Evolutionary conservation across 2,329 filamentous ascomycete species (phyloP).

Genomic region (Chalara sp.): DNA sequence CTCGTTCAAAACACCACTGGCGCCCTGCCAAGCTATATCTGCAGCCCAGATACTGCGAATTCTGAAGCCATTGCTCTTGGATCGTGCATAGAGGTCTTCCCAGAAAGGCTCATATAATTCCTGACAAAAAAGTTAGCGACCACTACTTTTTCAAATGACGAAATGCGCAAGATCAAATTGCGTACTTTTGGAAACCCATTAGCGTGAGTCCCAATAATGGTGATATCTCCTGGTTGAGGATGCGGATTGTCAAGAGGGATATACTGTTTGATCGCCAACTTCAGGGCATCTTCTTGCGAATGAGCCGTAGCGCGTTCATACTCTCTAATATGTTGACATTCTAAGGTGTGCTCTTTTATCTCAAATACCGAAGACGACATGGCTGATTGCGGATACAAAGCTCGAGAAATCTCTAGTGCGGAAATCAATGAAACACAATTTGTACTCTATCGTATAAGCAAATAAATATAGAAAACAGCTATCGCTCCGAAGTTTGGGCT

Average conservation of each 20-base stretch:
- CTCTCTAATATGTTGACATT: conserved; percentile 74
- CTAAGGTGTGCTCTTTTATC: conserved; percentile 67
- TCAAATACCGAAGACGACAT: conserved; percentile 41
- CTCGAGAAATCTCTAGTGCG: too few relatives aligned
- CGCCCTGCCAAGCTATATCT: conserved; percentile 80
- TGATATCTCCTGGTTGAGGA: conserved; percentile 69
- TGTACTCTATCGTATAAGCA: too few relatives aligned
- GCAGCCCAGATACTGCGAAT: conserved; percentile 86
- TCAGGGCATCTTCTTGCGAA: conserved; percentile 67
- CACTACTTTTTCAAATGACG: too few relatives aligned
- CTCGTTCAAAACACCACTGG: conserved; percentile 74
- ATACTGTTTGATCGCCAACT: conserved; percentile 82
- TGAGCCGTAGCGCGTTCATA: conserved; percentile 67
- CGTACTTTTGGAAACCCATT: conserved; percentile 85
- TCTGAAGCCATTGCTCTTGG: conserved; percentile 52
- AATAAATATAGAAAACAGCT: too few relatives aligned
- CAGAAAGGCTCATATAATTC: conserved; percentile 91
- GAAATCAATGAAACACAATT: too few relatives aligned
- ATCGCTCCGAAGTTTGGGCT: too few relatives aligned
- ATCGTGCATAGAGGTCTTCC: conserved; percentile 65
- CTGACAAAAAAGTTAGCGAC: conserved; percentile 32
- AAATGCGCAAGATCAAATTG: background rate
- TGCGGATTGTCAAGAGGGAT: conserved; percentile 62
- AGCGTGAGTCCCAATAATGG: conserved; percentile 81
- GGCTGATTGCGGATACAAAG: too few relatives aligned